A percentile compares a stretch with the other conserved stretches of the same genome.
phyloP scores from a whole-genome alignment of 2,329 filamentous ascomycete species.

The Tympanopsis confertula region DNA sequence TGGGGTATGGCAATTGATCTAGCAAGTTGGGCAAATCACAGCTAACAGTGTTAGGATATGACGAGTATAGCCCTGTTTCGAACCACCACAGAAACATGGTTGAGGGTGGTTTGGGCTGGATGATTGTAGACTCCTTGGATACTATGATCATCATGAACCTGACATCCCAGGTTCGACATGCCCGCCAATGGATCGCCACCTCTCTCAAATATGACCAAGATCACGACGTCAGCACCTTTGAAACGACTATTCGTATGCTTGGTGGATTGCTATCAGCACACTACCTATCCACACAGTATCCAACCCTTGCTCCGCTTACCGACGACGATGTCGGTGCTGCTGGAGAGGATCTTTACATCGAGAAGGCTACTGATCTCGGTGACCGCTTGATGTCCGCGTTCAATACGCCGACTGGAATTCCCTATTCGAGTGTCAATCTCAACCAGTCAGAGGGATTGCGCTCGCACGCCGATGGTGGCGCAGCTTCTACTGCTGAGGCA shows the following conservation, averaged over 20 bases:
- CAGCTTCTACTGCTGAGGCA: constrained; percentile 62
- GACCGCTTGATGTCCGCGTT: constrained; percentile 60
- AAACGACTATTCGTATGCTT: constrained; percentile 70
- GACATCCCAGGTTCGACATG: constrained; percentile 53
- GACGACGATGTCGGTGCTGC: constrained; percentile 32
- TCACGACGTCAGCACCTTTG: constrained; percentile 66
- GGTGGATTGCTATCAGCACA: constrained; percentile 63
- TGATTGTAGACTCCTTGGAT: constrained; percentile 66
- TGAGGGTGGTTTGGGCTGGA: constrained; percentile 63
- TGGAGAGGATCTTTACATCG: constrained; percentile 62
- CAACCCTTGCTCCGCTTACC: constrained; percentile 11
- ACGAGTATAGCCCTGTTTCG: constrained; percentile 56
- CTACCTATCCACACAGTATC: constrained; percentile 57
- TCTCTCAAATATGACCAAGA: constrained; percentile 58
- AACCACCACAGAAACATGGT: constrained; percentile 57
- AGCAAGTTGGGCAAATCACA: background rate
- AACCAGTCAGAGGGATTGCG: constrained; percentile 47
- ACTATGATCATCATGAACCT: constrained; percentile 73
- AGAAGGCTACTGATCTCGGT: constrained; percentile 62
- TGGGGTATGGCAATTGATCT: constrained; percentile 40
- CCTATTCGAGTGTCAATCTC: constrained; percentile 59
- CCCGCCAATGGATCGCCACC: constrained; percentile 58
- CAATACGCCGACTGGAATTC: constrained; percentile 55
- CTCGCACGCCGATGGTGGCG: constrained; percentile 58
- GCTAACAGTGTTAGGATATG: constrained; percentile 28